A percentile compares a stretch with the other conserved stretches of the same genome.
Conservation (phyloP, 2,329 filamentous ascomycete species). For the Hypoxylon sp. region DNA sequence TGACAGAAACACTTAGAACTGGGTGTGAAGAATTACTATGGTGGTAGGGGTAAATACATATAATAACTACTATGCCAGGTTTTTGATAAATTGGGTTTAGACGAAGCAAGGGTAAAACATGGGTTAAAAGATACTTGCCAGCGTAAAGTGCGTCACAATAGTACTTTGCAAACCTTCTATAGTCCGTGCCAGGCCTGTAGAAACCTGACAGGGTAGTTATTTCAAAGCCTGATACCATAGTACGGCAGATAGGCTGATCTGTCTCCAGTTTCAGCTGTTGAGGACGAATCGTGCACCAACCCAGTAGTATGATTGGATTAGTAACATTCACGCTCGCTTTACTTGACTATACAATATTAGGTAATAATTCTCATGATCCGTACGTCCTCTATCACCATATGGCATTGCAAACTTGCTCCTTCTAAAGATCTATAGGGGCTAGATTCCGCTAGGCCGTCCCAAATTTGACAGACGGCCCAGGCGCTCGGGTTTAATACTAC, state of each 20-base stretch:
- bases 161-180: no score
- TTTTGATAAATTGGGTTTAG: no score
- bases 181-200: no score
- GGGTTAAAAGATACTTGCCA: no score
- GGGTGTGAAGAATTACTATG: background rate
- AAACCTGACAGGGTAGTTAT: no score
- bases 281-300: background rate
- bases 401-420: background rate
- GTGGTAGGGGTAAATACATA: no score
- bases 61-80: no score
- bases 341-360: background rate
- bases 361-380: background rate
- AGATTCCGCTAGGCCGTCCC: background rate
- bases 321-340: no score
- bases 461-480: conserved; percentile 5
- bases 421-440: conserved; percentile 1
- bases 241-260: conserved; percentile 11
- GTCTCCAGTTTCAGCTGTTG: background rate
- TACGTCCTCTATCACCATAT: background rate
- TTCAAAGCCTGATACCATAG: no score
- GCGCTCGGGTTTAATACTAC: background rate
- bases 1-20: background rate
- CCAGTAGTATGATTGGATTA: no score
- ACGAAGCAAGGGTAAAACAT: no score
- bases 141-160: no score